phyloP scores from a whole-genome alignment of 2,329 filamentous ascomycete species.

The Chaetothyriales sp. region DNA sequence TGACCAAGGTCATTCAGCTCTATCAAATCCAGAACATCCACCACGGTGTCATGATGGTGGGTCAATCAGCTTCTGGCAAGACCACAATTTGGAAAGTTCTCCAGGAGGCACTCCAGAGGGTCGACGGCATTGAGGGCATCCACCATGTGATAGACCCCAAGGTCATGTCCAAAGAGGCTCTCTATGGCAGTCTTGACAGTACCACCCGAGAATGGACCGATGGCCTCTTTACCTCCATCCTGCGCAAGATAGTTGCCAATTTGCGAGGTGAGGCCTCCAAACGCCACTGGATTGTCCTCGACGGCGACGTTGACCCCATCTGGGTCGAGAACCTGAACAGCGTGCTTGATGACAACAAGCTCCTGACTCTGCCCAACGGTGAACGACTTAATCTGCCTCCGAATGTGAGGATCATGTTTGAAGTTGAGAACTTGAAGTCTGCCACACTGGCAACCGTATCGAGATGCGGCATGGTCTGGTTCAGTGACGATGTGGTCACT shows the following conservation, averaged over 20 bases:
- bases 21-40: constrained; percentile 98
- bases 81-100: constrained; percentile 88
- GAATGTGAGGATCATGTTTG: constrained; percentile 99
- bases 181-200: constrained; percentile 90
- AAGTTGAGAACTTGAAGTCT: constrained; percentile 95
- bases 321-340: constrained; percentile 99
- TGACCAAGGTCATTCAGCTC: constrained; percentile 90
- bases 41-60: constrained; percentile 99
- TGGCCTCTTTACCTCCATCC: constrained; percentile 90
- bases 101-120: constrained; percentile 75
- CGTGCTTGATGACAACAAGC: constrained; percentile 96
- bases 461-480: constrained; percentile 99
- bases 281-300: constrained; percentile 98
- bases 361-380: constrained; percentile 91
- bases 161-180: constrained; percentile 97
- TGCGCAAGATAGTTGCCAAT: constrained; percentile 97
- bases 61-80: constrained; percentile 93
- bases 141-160: constrained; percentile 98
- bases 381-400: constrained; percentile 87
- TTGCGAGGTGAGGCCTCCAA: constrained; percentile 92
- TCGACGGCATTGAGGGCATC: constrained; percentile 83
- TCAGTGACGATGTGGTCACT: constrained; percentile 93
- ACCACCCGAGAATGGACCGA: constrained; percentile 99
- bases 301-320: constrained; percentile 96
- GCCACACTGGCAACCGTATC: constrained; percentile 96